Conservation (phyloP, 1,284 basidiomycete genomes). For the Puccinia hordei region DNA sequence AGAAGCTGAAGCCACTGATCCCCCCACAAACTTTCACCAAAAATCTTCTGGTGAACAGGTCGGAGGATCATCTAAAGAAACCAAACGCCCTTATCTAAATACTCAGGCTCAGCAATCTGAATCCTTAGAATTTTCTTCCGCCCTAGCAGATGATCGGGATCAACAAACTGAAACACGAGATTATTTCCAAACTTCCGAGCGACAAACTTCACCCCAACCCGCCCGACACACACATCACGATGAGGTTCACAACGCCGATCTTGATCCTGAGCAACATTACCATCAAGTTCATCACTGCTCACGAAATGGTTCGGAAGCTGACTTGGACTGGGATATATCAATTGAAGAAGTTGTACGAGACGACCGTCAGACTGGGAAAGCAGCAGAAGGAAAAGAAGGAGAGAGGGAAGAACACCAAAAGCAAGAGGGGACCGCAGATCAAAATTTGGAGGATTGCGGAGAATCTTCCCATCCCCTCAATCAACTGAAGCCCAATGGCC, state of each 20-base stretch:
- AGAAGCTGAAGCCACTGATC: conserved; percentile 7
- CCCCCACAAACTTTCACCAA: neutral
- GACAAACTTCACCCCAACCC: neutral
- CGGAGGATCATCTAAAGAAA: neutral
- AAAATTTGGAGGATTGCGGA: conserved; percentile 5
- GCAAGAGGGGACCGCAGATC: neutral
- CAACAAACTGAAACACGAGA: conserved; percentile 9
- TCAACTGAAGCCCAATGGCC: conserved; percentile 2
- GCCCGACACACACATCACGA: neutral
- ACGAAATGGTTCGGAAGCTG: conserved; percentile 18
- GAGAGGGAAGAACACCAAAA: neutral
- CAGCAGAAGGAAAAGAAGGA: conserved; percentile 1
- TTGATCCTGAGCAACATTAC: conserved; percentile 3
- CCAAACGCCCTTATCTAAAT: neutral
- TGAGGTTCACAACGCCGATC: neutral
- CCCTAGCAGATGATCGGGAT: neutral
- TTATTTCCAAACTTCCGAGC: neutral
- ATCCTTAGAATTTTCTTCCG: neutral
- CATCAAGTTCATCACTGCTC: neutral
- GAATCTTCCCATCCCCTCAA: neutral
- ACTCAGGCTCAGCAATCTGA: neutral
- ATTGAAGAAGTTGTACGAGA: conserved; percentile 18
- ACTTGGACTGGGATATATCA: conserved; percentile 39
- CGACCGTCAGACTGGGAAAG: neutral
- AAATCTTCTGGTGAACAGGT: conserved; percentile 3